Conservation (phyloP, 2,329 filamentous ascomycete genomes). For the Colletotrichum sp. region DNA sequence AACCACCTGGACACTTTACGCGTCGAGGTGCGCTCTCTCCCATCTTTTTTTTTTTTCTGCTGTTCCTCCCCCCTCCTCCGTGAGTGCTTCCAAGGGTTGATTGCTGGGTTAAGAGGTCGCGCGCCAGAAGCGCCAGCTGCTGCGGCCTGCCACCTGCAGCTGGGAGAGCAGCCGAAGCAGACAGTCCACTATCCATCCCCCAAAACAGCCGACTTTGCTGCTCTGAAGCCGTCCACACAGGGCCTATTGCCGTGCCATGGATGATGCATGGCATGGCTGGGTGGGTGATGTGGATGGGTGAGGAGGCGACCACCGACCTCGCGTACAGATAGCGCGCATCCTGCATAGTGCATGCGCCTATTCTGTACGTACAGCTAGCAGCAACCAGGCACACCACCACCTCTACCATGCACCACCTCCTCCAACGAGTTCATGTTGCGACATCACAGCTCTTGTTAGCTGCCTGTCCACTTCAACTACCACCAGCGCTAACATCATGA, state of each 20-base stretch:
- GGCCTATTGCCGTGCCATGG: background rate
- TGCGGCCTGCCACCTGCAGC: background rate
- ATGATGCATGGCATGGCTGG: background rate
- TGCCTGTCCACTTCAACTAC: background rate
- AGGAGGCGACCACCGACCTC: background rate
- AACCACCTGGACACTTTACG: constrained; percentile 2
- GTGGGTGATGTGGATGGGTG: background rate
- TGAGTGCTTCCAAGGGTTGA: background rate
- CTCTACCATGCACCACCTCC: background rate
- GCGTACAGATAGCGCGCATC: background rate
- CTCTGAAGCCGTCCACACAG: background rate
- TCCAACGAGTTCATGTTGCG: background rate
- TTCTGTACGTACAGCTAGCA: background rate
- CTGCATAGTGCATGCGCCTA: background rate
- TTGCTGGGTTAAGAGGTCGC: background rate
- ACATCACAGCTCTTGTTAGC: background rate
- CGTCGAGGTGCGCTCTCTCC: background rate
- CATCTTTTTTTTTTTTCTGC: background rate
- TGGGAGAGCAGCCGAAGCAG: background rate
- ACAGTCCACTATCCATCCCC: background rate
- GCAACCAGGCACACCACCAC: background rate
- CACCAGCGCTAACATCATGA: background rate
- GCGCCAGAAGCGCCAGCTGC: background rate
- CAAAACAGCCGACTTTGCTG: background rate
- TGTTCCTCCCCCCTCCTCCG: background rate